Evolutionary conservation across 192 early-diverging fungal species (phyloP), one percentile per base, ranked within the genome.

Genomic region (Podila epigama): DNA sequence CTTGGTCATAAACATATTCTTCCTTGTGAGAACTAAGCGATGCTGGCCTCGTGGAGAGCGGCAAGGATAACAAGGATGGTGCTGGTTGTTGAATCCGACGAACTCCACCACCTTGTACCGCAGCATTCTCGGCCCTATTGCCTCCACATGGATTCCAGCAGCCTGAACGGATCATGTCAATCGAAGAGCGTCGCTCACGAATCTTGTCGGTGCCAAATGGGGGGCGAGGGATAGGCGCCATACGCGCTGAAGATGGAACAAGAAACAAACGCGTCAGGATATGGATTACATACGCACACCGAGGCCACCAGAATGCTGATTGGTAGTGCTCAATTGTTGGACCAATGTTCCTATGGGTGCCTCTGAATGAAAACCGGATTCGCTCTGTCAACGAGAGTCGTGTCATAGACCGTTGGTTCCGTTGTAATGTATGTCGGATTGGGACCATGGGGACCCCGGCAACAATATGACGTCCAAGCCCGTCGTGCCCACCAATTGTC

Each of bases 221-320:
- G 4, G 52, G 52, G 2, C 66, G 42, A 28, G 66, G 42, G 20
- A 77, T 77, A 12, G 60, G 53, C 5, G 66, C 55, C 37, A 77
- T 8, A 3, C 73, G 61, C 29, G 18, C 66, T 11, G 60, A 39
- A 11, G 36, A 50, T 7, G 73, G 73, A 4, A 77, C 37, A 15
- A 35, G 63, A 15, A 77, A 7, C 10, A 10, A 54, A 29, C 73
- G 65, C 28, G 68, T 13, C 1, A 68, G 3, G 25, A 56, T 33
- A 28, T 77, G 73, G 22, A 77, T 35, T 42, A 63, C 22, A 31
- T 77, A 77, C 9, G 73, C 73, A 18, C 34, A 16, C 27, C 56
- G 60, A 5, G 73, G 73, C 35, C 36, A 68, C n/a, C 48, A 36
- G 28, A 77, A 68, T 44, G 27, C 52, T 3, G 32, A 40, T 29